Percentiles rank a stretch among this genome's conserved stretches.
Conservation (phyloP, 2,329 filamentous ascomycete genomes). For the Immersiporthe knoxdaviesiana region DNA sequence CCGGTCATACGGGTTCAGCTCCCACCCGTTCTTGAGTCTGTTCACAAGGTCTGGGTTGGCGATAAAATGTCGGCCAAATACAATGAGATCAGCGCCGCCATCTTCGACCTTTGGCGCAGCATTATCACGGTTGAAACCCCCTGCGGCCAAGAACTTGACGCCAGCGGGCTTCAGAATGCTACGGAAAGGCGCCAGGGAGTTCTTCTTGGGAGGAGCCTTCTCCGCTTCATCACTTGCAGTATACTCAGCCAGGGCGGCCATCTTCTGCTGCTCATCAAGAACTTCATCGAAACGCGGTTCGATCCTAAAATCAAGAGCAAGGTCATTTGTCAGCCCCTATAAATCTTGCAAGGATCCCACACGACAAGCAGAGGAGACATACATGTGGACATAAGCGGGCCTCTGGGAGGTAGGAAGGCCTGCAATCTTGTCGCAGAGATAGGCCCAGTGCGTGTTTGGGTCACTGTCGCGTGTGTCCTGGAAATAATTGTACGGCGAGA, state of each 20-base stretch:
- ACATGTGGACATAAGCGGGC: conserved; percentile 51
- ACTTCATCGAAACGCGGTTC: conserved; percentile 53
- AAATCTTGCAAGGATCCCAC: background rate
- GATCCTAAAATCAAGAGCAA: conserved; percentile 39
- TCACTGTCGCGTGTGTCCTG: conserved; percentile 35
- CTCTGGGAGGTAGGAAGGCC: conserved; percentile 39
- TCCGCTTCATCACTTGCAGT: conserved; percentile 33
- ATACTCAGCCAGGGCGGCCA: conserved; percentile 42
- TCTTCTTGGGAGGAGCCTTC: conserved; percentile 17
- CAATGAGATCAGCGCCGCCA: conserved; percentile 47
- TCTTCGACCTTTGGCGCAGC: conserved; percentile 46
- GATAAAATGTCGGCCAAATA: conserved; percentile 54
- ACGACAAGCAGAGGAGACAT: conserved; percentile 24
- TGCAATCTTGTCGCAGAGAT: conserved; percentile 41
- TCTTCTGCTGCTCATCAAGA: conserved; percentile 48
- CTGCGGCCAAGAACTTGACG: conserved; percentile 53
- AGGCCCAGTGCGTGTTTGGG: conserved; percentile 42
- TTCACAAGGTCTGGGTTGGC: conserved; percentile 52
- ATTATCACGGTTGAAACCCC: conserved; percentile 46
- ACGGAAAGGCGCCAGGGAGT: conserved; percentile 46
- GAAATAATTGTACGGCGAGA: conserved; percentile 55
- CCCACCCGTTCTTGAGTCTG: conserved; percentile 46
- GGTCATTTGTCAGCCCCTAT: background rate
- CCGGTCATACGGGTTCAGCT: conserved; percentile 48
- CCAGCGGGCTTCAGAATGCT: conserved; percentile 43